Percentiles rank a stretch among this genome's conserved stretches.
These are phyloP conservation scores for Juglanconis juglandina DNA, from an alignment of 2,329 filamentous ascomycete species.

Conservation along the genomic window DNA sequence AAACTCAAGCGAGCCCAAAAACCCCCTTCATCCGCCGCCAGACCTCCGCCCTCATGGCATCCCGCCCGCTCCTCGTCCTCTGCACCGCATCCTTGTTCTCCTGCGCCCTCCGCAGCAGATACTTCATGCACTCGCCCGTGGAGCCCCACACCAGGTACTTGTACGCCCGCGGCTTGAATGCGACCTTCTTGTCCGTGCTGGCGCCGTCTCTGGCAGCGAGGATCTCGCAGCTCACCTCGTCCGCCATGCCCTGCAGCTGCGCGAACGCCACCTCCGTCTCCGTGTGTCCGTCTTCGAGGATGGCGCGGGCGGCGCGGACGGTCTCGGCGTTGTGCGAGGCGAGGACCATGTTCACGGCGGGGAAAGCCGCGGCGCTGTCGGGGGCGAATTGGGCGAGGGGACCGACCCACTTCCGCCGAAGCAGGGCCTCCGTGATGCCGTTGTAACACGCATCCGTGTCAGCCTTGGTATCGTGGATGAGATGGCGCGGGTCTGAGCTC, in stretches of 20 bases:
- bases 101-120: constrained; percentile 67
- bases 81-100: constrained; percentile 72
- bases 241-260: constrained; percentile 93
- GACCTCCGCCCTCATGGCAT: constrained; percentile 62
- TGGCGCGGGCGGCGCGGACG: constrained; percentile 54
- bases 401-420: constrained; percentile 60
- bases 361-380: constrained; percentile 43
- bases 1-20: constrained; percentile 35
- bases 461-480: constrained; percentile 69
- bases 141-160: constrained; percentile 70
- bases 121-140: constrained; percentile 81
- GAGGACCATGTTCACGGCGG: constrained; percentile 62
- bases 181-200: constrained; percentile 9
- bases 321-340: constrained; percentile 80
- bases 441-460: constrained; percentile 73
- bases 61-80: constrained; percentile 57
- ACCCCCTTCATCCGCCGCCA: constrained; percentile 48
- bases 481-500: constrained; percentile 63
- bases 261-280: constrained; percentile 57
- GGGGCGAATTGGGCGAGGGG: constrained; percentile 43
- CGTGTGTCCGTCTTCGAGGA: constrained; percentile 41
- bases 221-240: constrained; percentile 75
- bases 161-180: constrained; percentile 41
- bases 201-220: constrained; percentile 23
- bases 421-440: constrained; percentile 62